These are phyloP conservation scores for Aristolochia contorta DNA, from an alignment of 164 flowering plant species.

Conservation along the genomic window DNA sequence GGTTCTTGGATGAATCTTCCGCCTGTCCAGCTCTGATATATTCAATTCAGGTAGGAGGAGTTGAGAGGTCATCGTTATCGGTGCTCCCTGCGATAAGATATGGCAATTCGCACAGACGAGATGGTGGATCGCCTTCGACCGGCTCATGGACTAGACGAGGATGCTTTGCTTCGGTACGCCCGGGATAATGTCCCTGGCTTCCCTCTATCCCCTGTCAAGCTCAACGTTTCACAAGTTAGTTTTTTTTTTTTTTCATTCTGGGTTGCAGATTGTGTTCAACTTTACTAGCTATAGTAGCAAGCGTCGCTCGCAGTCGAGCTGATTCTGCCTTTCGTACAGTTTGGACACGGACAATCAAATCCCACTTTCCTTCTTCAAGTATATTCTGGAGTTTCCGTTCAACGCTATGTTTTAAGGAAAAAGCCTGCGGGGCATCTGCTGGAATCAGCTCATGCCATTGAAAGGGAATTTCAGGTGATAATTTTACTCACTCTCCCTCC, in stretches of 20 bases:
- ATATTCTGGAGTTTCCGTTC: slow-evolving; percentile 23
- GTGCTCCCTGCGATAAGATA: slow-evolving; percentile 1
- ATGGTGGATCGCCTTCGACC: slow-evolving; percentile 32
- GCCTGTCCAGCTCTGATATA: no score
- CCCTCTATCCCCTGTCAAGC: slow-evolving; percentile 37
- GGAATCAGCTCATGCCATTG: slow-evolving; percentile 87
- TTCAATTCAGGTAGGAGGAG: no score
- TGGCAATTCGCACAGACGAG: slow-evolving; percentile 61
- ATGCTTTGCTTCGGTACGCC: slow-evolving; percentile 48
- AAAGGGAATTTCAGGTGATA: slow-evolving; percentile 80
- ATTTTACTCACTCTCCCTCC: no score
- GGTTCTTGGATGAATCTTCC: no score
- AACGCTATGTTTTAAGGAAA: slow-evolving; percentile 81
- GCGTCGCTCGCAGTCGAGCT: not conserved
- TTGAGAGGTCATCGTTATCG: no score
- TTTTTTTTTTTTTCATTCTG: not conserved
- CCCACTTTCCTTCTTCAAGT: slow-evolving; percentile 78
- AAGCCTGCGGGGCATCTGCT: slow-evolving; percentile 83
- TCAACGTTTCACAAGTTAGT: slow-evolving; percentile 53
- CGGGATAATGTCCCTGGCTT: slow-evolving; percentile 52
- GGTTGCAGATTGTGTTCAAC: not conserved
- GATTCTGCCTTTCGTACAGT: slow-evolving; percentile 30
- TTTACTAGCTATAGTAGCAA: not conserved
- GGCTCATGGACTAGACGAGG: slow-evolving; percentile 35
- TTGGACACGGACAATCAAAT: slow-evolving; percentile 97